phyloP scores from a whole-genome alignment of 2,329 filamentous ascomycete genomes.

The Calonectria pseudoreteaudii region DNA sequence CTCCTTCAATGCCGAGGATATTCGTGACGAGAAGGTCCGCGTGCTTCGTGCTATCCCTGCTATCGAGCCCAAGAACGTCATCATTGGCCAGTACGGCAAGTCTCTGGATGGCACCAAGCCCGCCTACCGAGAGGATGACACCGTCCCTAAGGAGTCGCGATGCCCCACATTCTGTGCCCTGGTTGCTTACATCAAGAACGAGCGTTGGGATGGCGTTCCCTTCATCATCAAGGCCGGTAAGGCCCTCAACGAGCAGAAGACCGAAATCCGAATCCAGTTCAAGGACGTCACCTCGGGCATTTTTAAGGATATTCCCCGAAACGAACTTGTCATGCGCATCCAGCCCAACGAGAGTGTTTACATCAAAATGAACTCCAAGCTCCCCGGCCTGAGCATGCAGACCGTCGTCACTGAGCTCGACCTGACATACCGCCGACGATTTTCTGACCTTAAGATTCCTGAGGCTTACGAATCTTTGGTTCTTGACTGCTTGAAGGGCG shows the following conservation, averaged over 20 bases:
- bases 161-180: conserved; percentile 98
- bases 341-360: conserved; percentile 99
- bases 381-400: conserved; percentile 98
- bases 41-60: conserved; percentile 93
- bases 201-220: conserved; percentile 98
- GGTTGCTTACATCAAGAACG: conserved; percentile 99
- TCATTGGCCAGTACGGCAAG: conserved; percentile 98
- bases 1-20: conserved; percentile 97
- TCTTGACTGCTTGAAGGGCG: conserved; percentile 96
- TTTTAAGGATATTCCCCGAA: conserved; percentile 99
- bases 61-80: conserved; percentile 99
- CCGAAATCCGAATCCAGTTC: conserved; percentile 98
- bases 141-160: conserved; percentile 94
- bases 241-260: conserved; percentile 99
- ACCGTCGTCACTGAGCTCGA: conserved; percentile 98
- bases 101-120: conserved; percentile 97
- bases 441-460: conserved; percentile 99
- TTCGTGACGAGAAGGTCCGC: conserved; percentile 98
- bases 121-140: conserved; percentile 98
- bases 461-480: conserved; percentile 99
- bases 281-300: conserved; percentile 99
- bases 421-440: conserved; percentile 95
- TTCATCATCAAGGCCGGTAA: conserved; percentile 99
- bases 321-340: conserved; percentile 98
- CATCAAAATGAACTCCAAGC: conserved; percentile 99